These are phyloP conservation scores for Truncatella angustata DNA, from an alignment of 2,329 filamentous ascomycete genomes.

Conservation along the genomic window DNA sequence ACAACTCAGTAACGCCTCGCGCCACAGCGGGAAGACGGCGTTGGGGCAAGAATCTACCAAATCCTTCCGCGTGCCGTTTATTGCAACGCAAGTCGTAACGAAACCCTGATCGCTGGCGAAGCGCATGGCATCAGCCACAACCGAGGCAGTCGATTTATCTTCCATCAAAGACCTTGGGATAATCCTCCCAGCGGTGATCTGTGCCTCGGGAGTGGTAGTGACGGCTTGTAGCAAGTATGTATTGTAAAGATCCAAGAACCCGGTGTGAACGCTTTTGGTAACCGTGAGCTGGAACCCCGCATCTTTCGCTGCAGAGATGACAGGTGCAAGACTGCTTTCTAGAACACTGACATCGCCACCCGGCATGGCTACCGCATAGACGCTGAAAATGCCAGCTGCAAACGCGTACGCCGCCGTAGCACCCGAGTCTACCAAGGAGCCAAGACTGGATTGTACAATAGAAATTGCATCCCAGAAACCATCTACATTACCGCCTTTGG, in stretches of 20 bases:
- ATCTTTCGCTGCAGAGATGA: background rate
- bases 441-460: no score
- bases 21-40: background rate
- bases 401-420: background rate
- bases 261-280: background rate
- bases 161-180: background rate
- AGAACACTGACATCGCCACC: background rate
- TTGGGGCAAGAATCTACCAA: no score
- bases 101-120: conserved; percentile 25
- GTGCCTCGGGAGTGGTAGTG: background rate
- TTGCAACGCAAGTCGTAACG: conserved; percentile 21
- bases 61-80: conserved; percentile 22
- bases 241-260: conserved; percentile 1
- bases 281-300: background rate
- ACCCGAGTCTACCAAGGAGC: background rate
- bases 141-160: background rate
- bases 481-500: background rate
- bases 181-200: background rate
- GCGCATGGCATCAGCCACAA: conserved; percentile 4
- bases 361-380: background rate
- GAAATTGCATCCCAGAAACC: background rate
- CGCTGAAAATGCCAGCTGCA: background rate
- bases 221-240: background rate
- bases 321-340: background rate
- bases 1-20: background rate